Evolutionary conservation across 2,329 filamentous ascomycete genomes (phyloP).

Genomic region (Knoxdaviesia proteae): DNA sequence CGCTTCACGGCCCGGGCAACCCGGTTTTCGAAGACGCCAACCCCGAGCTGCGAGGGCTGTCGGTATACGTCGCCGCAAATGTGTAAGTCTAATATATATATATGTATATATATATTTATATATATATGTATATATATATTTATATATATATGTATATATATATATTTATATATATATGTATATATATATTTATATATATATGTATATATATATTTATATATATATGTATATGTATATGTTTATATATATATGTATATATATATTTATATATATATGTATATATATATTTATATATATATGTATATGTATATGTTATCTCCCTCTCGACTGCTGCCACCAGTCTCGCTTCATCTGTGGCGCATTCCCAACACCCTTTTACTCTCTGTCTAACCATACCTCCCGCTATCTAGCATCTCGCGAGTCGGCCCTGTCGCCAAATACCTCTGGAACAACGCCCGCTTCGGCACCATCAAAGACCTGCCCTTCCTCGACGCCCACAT

Average conservation of each 20-base stretch:
- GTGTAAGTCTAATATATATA: too few relatives aligned
- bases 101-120: too few relatives aligned
- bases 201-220: too few relatives aligned
- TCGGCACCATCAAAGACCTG: conserved; percentile 24
- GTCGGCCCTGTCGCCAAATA: conserved; percentile 38
- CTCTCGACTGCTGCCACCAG: neutral
- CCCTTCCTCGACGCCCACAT: conserved; percentile 21
- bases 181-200: too few relatives aligned
- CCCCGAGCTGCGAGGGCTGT: conserved; percentile 45
- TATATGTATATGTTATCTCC: too few relatives aligned
- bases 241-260: too few relatives aligned
- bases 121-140: too few relatives aligned
- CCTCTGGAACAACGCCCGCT: conserved; percentile 50
- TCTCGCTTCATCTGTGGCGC: neutral
- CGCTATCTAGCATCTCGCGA: conserved; percentile 29
- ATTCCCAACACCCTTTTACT: neutral
- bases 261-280: too few relatives aligned
- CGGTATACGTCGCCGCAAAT: conserved; percentile 38
- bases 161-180: too few relatives aligned
- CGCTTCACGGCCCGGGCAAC: conserved; percentile 16
- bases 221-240: too few relatives aligned
- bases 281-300: too few relatives aligned
- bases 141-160: too few relatives aligned
- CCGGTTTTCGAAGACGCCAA: conserved; percentile 31
- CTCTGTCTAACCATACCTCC: neutral